Evolutionary conservation across 2,329 filamentous ascomycete species (phyloP).

Genomic region (Verticillium nonalfalfae): DNA sequence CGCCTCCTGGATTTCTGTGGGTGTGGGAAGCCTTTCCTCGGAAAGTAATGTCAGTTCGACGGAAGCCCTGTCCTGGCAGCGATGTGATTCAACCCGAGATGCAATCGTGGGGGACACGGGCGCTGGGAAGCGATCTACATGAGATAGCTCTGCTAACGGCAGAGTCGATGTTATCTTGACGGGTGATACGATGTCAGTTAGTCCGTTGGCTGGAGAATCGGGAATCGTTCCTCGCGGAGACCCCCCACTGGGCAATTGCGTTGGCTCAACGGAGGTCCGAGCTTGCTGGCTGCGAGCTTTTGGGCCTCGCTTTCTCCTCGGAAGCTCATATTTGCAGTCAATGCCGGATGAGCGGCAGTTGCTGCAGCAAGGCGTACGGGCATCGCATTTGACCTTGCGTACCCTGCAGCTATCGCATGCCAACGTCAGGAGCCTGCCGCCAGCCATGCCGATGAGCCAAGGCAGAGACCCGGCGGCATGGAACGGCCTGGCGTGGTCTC

Average conservation of each 20-base stretch:
- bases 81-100: not conserved
- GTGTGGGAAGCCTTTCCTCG: not conserved
- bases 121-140: not conserved
- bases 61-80: not conserved
- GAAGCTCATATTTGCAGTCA: not conserved
- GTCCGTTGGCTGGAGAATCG: not conserved
- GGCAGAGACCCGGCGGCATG: not conserved
- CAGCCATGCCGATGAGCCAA: not conserved
- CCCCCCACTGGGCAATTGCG: not conserved
- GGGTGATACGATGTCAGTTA: not conserved
- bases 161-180: not conserved
- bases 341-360: not conserved
- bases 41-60: too few species aligned
- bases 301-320: conserved; percentile 1
- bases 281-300: not conserved
- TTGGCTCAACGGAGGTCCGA: not conserved
- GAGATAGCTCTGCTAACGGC: not conserved
- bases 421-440: not conserved
- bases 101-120: not conserved
- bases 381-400: conserved; percentile 8
- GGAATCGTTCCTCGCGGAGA: not conserved
- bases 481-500: not conserved
- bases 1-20: not conserved
- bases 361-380: not conserved
- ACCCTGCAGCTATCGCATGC: conserved; percentile 8